Percentiles rank a stretch among this genome's conserved stretches.
These are phyloP conservation scores for Spinellus fusiger DNA, from an alignment of 192 early-diverging fungal species.

Conservation along the genomic window DNA sequence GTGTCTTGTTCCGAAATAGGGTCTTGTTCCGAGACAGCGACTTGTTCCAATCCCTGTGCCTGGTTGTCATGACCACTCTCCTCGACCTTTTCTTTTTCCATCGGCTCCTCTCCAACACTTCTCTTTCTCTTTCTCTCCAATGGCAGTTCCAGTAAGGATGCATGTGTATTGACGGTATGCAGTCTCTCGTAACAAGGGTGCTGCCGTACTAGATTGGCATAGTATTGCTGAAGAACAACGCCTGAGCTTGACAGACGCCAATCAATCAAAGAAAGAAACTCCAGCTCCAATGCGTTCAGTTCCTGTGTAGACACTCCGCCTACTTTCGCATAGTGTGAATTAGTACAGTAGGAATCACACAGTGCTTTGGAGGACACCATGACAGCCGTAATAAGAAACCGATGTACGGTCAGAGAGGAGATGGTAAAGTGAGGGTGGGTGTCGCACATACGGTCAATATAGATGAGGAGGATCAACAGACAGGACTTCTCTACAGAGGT, in stretches of 20 bases:
- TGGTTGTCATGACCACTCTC: not conserved
- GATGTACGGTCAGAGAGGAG: constrained; percentile 87
- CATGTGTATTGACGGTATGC: not conserved
- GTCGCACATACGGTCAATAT: constrained; percentile 87
- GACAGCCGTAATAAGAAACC: constrained; percentile 87
- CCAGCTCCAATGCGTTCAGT: constrained; percentile 90
- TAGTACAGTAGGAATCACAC: constrained; percentile 94
- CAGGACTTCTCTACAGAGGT: constrained; percentile 85
- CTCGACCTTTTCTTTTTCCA: not conserved
- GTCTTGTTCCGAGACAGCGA: not conserved
- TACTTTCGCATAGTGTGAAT: constrained; percentile 91
- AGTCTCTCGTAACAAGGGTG: constrained; percentile 50
- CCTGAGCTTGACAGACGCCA: constrained; percentile 82
- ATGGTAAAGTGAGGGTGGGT: constrained; percentile 77
- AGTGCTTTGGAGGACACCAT: constrained; percentile 83
- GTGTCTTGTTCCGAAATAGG: not conserved
- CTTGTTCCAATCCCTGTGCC: not conserved
- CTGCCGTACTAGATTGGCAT: constrained; percentile 83
- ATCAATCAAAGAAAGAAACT: constrained; percentile 82
- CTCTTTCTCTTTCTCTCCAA: constrained; percentile 19
- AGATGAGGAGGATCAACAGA: constrained; percentile 83
- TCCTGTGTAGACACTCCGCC: constrained; percentile 92
- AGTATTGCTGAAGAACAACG: constrained; percentile 85
- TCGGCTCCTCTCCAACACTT: not conserved
- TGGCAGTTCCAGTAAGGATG: too few relatives aligned